A percentile compares a stretch with the other conserved stretches of the same genome.
Evolutionary conservation across 2,329 filamentous ascomycete genomes (phyloP).

Genomic region (Penicillium digitatum): DNA sequence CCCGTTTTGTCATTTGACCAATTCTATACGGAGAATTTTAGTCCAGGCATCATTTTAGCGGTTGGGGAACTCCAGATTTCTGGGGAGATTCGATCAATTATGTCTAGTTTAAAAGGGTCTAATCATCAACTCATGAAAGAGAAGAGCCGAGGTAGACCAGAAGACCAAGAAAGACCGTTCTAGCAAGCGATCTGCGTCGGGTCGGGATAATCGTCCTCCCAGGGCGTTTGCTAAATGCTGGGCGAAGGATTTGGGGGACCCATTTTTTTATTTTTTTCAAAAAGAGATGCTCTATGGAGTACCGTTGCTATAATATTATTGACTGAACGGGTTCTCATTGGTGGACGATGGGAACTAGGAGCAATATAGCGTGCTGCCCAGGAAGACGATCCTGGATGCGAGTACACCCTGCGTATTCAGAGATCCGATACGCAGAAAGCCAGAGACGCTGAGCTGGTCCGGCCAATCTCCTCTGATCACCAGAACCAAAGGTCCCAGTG

Average conservation of each 20-base stretch:
- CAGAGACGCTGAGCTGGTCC: neutral
- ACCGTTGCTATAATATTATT: neutral
- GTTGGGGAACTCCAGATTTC: slow-evolving; percentile 2
- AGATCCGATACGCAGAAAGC: neutral
- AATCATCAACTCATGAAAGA: slow-evolving; percentile 1
- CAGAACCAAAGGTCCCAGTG: neutral
- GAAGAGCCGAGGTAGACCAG: slow-evolving; percentile 1
- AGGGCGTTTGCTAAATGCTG: neutral
- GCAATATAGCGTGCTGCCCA: neutral
- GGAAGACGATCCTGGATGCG: neutral
- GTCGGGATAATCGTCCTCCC: neutral
- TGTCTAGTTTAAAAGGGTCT: neutral
- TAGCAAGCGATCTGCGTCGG: neutral
- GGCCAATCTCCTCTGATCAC: neutral
- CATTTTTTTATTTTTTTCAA: no score
- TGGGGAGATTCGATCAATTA: neutral
- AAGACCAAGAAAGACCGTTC: neutral
- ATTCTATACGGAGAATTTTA: neutral
- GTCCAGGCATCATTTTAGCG: neutral
- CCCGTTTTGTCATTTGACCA: neutral
- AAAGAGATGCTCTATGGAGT: neutral
- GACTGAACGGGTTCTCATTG: neutral
- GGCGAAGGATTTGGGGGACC: neutral
- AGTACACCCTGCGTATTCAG: neutral
- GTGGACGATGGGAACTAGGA: neutral